These are phyloP conservation scores for Taphrina confusa DNA, from an alignment of 1,139 yeast species.

Conservation along the genomic window DNA sequence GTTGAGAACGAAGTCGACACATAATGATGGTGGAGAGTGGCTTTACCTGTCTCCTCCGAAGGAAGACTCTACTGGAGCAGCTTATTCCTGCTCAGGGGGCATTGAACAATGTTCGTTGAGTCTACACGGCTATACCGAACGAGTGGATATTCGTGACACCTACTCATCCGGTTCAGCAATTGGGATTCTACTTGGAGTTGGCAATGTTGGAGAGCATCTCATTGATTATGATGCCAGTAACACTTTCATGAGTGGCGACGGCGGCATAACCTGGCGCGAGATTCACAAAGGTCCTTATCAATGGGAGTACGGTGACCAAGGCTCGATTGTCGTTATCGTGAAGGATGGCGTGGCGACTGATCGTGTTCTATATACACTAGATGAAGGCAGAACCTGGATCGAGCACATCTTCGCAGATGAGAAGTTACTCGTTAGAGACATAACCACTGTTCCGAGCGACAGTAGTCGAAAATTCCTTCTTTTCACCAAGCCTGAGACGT, in stretches of 20 bases:
- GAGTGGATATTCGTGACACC: conserved; percentile 79
- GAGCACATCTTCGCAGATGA: conserved; percentile 64
- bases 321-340: conserved; percentile 77
- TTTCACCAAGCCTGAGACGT: conserved; percentile 50
- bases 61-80: conserved; percentile 62
- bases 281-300: conserved; percentile 68
- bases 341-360: conserved; percentile 61
- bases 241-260: conserved; percentile 80
- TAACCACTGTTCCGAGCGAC: conserved; percentile 90
- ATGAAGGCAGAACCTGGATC: conserved; percentile 77
- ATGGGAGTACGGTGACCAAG: conserved; percentile 98
- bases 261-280: conserved; percentile 87
- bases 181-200: conserved; percentile 83
- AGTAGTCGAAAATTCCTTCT: conserved; percentile 73
- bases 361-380: conserved; percentile 63
- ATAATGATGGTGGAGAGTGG: conserved; percentile 95
- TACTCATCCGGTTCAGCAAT: conserved; percentile 85
- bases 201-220: conserved; percentile 77
- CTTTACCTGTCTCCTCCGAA: conserved; percentile 61
- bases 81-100: conserved; percentile 52
- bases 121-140: conserved; percentile 87
- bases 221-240: conserved; percentile 56
- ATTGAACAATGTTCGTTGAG: conserved; percentile 73
- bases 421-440: conserved; percentile 61
- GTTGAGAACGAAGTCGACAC: conserved; percentile 72